Evolutionary conservation across 2,329 filamentous ascomycete genomes (phyloP), one percentile per base, ranked within the genome.

Genomic region (Fusarium subtropicale): DNA sequence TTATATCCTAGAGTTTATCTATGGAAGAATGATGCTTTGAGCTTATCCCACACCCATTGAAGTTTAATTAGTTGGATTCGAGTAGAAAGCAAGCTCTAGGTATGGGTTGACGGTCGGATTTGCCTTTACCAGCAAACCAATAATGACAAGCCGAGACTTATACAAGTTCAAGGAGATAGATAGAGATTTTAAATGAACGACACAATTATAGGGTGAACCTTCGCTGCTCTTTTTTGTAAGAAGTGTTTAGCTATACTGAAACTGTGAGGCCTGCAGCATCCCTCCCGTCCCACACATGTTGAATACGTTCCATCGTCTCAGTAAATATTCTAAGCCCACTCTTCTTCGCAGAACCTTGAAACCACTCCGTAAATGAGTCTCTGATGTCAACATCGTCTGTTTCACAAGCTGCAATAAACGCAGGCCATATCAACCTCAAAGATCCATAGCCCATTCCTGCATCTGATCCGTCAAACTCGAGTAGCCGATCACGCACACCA

Each of bases 351-450:
- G 52, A 57, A 12, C 45, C 45, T 2, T 63, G 64, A 24, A 71
- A 71, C 68, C 68, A 71, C 3, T 10, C 20, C 3, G 11, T 16
- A 20, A 71, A 69, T 0, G 50, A 64, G 3, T 4, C 47, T 1
- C 68, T 11, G 7, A 63, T 38, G 18, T 38, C 22, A 10, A 9
- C 0, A 33, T 71, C 60, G 2, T 63, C 45, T 2, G 68, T 45
- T 7, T 71, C 68, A 26, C 56, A 62, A 2, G 60, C 68, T 1
- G 68, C 64, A 3, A 71, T 59, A 15, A 62, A 71, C 0, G 68
- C 68, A 24, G 68, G 68, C 68, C 68, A 71, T 4, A 69, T 63
- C 7, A 71, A 12, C 8, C 68, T 48, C 34, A 71, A 22, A 8
- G 68, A 65, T 0, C 68, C 68, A 2, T 66, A 71, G 1, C 64